These are phyloP conservation scores for Tephrocybe sp. DNA, from an alignment of 768 basidiomycete species.

Conservation along the genomic window DNA sequence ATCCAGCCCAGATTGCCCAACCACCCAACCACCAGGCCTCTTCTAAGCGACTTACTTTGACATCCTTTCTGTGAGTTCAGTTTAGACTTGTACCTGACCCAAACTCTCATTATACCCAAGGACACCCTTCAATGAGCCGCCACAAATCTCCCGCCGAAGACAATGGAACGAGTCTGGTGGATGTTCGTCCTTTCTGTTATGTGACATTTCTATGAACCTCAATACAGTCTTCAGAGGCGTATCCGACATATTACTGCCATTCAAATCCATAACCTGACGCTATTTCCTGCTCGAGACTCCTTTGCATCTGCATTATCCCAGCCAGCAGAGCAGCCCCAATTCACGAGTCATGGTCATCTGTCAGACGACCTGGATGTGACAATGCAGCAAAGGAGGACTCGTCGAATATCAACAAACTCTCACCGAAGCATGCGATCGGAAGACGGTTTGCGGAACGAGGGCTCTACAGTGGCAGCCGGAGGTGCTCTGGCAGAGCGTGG, in stretches of 20 bases:
- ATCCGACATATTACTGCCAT: constrained; percentile 73
- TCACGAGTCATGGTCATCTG: constrained; percentile 53
- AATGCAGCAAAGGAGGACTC: constrained; percentile 54
- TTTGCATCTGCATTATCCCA: constrained; percentile 73
- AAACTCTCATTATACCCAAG: neutral
- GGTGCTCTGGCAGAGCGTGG: constrained; percentile 30
- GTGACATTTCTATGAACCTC: constrained; percentile 2
- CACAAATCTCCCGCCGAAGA: neutral
- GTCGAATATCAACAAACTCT: constrained; percentile 64
- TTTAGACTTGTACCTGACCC: neutral
- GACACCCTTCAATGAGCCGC: constrained; percentile 1
- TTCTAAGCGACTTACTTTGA: too few species aligned
- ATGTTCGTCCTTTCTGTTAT: constrained; percentile 13
- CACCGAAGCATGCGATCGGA: constrained; percentile 47
- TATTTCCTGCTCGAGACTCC: constrained; percentile 78
- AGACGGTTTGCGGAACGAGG: constrained; percentile 37
- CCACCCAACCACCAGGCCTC: too few species aligned
- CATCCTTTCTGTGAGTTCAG: neutral
- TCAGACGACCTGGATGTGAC: constrained; percentile 74
- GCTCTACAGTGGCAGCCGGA: constrained; percentile 3
- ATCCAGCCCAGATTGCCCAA: neutral
- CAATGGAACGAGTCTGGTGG: constrained; percentile 6
- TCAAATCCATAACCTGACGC: constrained; percentile 81
- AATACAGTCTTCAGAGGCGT: constrained; percentile 48
- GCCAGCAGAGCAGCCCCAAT: constrained; percentile 63